Evolutionary conservation across 1,284 basidiomycete species (phyloP).

Genomic region (Xerocomus nothofagi): DNA sequence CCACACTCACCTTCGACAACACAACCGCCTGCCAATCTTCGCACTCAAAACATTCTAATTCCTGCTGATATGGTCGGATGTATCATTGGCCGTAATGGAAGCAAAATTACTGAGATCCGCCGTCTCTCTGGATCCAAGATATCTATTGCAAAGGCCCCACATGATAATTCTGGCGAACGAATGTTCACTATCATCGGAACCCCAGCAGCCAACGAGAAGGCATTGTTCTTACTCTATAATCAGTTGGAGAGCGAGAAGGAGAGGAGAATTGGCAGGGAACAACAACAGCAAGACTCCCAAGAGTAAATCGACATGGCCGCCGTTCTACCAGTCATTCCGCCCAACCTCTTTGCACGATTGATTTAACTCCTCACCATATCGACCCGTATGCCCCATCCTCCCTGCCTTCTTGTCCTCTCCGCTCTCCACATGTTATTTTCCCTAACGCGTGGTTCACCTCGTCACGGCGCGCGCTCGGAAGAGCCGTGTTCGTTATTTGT

Average conservation of each 20-base stretch:
- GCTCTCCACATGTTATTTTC: constrained; percentile 16
- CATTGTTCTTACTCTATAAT: constrained; percentile 95
- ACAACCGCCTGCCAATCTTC: constrained; percentile 72
- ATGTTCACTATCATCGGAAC: constrained; percentile 99
- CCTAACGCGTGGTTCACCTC: constrained; percentile 13
- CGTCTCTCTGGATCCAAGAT: constrained; percentile 96
- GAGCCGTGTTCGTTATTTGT: constrained; percentile 28
- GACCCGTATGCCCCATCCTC: constrained; percentile 29
- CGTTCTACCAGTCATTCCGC: background rate
- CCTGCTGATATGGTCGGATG: constrained; percentile 99
- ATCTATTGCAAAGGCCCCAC: constrained; percentile 96
- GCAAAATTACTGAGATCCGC: constrained; percentile 98
- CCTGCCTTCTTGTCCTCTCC: constrained; percentile 31
- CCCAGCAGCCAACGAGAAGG: constrained; percentile 95
- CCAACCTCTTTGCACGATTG: constrained; percentile 13
- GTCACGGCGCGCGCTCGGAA: constrained; percentile 15
- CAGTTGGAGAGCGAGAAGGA: constrained; percentile 96
- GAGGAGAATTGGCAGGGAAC: constrained; percentile 79
- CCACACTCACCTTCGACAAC: constrained; percentile 52
- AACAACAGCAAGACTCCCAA: constrained; percentile 62
- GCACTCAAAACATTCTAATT: constrained; percentile 99
- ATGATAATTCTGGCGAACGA: constrained; percentile 97
- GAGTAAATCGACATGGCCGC: constrained; percentile 37
- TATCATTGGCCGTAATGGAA: constrained; percentile 95
- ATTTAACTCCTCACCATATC: constrained; percentile 15